Evolutionary conservation across 2,329 filamentous ascomycete species (phyloP).

Genomic region (Fusarium floridanum): DNA sequence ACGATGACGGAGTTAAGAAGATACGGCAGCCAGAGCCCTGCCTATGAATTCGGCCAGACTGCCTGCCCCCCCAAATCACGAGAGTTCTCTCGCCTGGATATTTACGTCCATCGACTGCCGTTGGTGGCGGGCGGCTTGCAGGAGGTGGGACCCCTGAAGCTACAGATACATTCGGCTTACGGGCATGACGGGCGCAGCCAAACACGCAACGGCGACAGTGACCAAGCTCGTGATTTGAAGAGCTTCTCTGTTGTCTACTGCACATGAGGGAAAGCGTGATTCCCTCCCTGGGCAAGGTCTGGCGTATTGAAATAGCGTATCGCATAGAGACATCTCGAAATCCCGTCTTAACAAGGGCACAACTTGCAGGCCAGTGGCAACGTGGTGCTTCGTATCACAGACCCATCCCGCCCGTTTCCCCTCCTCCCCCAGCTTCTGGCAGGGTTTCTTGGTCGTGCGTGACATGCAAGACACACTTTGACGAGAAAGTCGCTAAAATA

Average conservation of each 20-base stretch:
- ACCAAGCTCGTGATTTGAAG: constrained; percentile 27
- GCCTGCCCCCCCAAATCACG: background rate
- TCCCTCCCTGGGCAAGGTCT: background rate
- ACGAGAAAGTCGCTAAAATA: constrained; percentile 22
- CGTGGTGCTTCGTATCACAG: constrained; percentile 30
- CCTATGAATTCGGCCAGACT: background rate
- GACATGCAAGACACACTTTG: constrained; percentile 19
- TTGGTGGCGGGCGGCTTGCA: constrained; percentile 40
- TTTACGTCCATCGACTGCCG: constrained; percentile 13
- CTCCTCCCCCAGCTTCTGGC: constrained; percentile 10
- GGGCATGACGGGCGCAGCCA: constrained; percentile 9
- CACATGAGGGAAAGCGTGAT: background rate
- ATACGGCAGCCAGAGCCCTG: background rate
- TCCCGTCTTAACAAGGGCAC: background rate
- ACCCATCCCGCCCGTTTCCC: background rate
- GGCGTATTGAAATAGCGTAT: background rate
- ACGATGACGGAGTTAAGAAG: background rate
- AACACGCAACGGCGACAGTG: constrained; percentile 26
- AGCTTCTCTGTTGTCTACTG: constrained; percentile 1
- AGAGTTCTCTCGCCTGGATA: background rate
- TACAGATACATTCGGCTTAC: constrained; percentile 18
- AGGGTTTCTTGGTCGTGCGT: constrained; percentile 2
- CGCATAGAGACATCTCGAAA: background rate
- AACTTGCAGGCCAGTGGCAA: constrained; percentile 17
- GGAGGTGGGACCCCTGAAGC: constrained; percentile 32